Percentiles rank a stretch among this genome's conserved stretches.
Evolutionary conservation across 768 basidiomycete species (phyloP).

Genomic region (Mycena epipterygia): DNA sequence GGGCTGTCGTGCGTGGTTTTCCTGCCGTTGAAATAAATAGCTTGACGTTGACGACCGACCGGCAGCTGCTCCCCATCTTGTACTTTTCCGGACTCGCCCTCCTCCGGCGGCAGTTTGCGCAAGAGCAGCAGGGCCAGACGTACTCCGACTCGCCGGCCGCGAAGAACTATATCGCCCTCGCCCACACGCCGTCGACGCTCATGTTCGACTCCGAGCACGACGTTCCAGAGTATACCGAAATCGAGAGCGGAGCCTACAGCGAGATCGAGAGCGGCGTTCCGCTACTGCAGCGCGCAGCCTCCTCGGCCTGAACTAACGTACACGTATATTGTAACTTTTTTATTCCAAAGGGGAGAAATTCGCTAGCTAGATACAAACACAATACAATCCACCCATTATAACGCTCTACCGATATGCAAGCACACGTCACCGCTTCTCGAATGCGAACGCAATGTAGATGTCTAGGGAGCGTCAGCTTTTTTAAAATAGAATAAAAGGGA

Average conservation of each 20-base stretch:
- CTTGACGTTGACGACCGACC: neutral
- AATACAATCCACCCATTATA: slow-evolving; percentile 4
- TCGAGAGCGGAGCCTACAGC: slow-evolving; percentile 38
- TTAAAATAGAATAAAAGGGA: slow-evolving; percentile 2
- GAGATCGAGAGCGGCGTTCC: slow-evolving; percentile 40
- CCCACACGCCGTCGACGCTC: slow-evolving; percentile 30
- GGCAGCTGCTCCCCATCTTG: slow-evolving; percentile 56
- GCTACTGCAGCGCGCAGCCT: slow-evolving; percentile 27
- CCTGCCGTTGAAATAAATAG: neutral
- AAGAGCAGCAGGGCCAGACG: slow-evolving; percentile 46
- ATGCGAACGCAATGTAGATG: slow-evolving; percentile 94
- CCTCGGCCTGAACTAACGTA: neutral
- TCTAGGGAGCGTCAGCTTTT: slow-evolving; percentile 64
- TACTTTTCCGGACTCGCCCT: slow-evolving; percentile 62
- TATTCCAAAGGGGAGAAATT: neutral
- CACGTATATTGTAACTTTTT: neutral
- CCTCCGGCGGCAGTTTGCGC: slow-evolving; percentile 57
- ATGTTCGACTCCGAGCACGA: slow-evolving; percentile 36
- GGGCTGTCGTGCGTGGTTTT: slow-evolving; percentile 57
- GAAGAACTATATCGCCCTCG: slow-evolving; percentile 45
- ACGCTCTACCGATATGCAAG: slow-evolving; percentile 9
- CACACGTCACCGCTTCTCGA: slow-evolving; percentile 70
- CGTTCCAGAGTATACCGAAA: slow-evolving; percentile 28
- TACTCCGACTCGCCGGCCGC: slow-evolving; percentile 20
- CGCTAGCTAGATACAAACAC: neutral